Evolutionary conservation across 805 yeast species (phyloP), one percentile per base, ranked within the genome.

Genomic region (Hanseniaspora clermontiae): DNA sequence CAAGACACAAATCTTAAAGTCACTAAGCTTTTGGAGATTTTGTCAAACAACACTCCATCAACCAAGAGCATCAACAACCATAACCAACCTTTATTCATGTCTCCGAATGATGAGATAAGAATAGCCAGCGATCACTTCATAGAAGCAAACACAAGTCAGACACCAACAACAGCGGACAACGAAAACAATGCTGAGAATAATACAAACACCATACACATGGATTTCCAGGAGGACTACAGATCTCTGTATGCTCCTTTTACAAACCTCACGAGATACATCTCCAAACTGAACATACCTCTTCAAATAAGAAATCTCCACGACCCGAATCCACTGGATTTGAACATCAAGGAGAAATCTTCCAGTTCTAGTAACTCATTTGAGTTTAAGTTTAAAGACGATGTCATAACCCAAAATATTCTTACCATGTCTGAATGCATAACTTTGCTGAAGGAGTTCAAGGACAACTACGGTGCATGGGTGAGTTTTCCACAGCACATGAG

Each of bases 401-500:
- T 83, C 2, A 70, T 85, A 2, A 61, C 77, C 2, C 62, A 76
- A 29, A 78, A 79, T 1, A 67, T 83, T 5, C 62, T 86, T 15
- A 63, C 78, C 1, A 62, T 72, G 43, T 66, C 68, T 2, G 81
- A 82, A 60, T 79, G 80, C 0, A 61, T 74, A 7, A 71, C 72
- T 17, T 66, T 84, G 42, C 68, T 85, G 60, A 74, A 73, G 54
- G 77, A 76, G 49, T 86, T 85, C 64, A 70, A 84, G 45, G 78
- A 80, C 50, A 75, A 83, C 62, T 85, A 82, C 63, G 87, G 89
- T 5, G 74, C 87, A 34, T 86, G 95, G 95, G 80, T 84, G 3
- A 79, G 85, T 55, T 79, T 85, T 51, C 88, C 90, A 0, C 75
- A 76, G 34, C 70, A 70, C 14, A 63, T 77, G 38, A 64, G 80